Conservation (phyloP, 1,284 basidiomycete species). For the Leccinum subfulvum region DNA sequence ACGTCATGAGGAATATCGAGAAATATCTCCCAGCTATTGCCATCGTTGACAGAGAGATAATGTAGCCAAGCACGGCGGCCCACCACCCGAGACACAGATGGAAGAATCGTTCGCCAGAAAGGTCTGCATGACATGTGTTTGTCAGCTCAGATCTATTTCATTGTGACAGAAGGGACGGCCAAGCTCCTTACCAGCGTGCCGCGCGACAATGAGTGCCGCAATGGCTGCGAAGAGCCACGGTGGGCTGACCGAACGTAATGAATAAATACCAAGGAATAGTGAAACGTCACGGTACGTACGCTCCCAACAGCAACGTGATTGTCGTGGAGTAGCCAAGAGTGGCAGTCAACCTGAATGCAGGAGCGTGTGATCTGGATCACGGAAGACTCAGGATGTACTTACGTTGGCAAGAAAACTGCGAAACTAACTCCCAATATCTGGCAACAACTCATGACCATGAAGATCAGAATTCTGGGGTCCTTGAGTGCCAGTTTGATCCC, state of each 20-base stretch:
- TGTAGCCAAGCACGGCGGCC: slow-evolving; percentile 60
- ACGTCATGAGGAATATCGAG: slow-evolving; percentile 64
- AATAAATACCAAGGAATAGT: background rate
- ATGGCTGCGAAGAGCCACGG: slow-evolving; percentile 63
- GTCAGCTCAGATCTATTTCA: background rate
- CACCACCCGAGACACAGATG: slow-evolving; percentile 40
- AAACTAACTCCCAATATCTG: slow-evolving; percentile 66
- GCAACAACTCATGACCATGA: slow-evolving; percentile 53
- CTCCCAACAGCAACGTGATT: slow-evolving; percentile 59
- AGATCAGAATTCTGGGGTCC: slow-evolving; percentile 33
- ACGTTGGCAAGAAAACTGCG: slow-evolving; percentile 74
- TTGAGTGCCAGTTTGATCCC: slow-evolving; percentile 55
- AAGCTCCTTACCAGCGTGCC: slow-evolving; percentile 56
- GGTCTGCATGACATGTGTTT: background rate
- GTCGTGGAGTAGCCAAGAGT: slow-evolving; percentile 66
- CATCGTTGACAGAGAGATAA: slow-evolving; percentile 60
- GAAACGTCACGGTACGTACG: slow-evolving; percentile 41
- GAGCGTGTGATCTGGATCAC: background rate
- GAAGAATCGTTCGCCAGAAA: slow-evolving; percentile 3
- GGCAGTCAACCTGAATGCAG: slow-evolving; percentile 46
- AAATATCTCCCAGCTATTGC: slow-evolving; percentile 58
- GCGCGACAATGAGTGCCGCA: slow-evolving; percentile 57
- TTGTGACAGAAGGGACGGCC: background rate
- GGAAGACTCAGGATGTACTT: slow-evolving; percentile 19
- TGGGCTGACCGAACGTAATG: slow-evolving; percentile 40